These are phyloP conservation scores for Pseudogymnoascus sp. DNA, from an alignment of 2,329 filamentous ascomycete species.

Conservation along the genomic window DNA sequence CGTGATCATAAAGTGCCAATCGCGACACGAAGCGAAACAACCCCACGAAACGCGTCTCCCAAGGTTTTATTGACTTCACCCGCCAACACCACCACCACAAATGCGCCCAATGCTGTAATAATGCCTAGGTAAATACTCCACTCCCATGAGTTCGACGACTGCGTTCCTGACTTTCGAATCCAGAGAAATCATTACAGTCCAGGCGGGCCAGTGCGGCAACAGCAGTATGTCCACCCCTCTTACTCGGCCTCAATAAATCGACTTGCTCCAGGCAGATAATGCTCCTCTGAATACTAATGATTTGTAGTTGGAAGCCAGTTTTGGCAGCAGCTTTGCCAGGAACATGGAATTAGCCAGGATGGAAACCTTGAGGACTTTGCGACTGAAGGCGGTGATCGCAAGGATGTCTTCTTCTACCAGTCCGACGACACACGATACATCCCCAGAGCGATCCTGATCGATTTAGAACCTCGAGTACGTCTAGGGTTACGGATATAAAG, in stretches of 20 bases:
- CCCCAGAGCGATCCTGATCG: constrained; percentile 87
- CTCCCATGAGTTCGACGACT: background rate
- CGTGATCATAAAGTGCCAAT: background rate
- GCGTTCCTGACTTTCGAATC: constrained; percentile 10
- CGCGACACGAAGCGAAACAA: constrained; percentile 7
- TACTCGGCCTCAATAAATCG: constrained; percentile 12
- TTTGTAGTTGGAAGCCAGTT: constrained; percentile 84
- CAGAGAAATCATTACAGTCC: constrained; percentile 98
- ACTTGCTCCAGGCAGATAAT: background rate
- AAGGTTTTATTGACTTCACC: background rate
- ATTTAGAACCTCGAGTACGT: constrained; percentile 79
- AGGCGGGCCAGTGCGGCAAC: constrained; percentile 98
- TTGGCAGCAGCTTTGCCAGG: constrained; percentile 97
- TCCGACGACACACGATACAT: constrained; percentile 99
- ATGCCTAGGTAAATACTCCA: constrained; percentile 27
- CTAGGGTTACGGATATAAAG: background rate
- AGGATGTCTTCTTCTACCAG: constrained; percentile 99
- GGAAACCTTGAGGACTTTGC: constrained; percentile 97
- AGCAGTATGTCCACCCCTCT: constrained; percentile 66
- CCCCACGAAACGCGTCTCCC: constrained; percentile 11
- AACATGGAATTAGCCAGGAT: constrained; percentile 96
- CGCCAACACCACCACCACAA: background rate
- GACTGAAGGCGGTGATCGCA: constrained; percentile 92
- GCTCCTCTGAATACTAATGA: constrained; percentile 16
- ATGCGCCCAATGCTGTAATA: constrained; percentile 20